Evolutionary conservation across 345 rosid genomes (phyloP).

Genomic region (Gossypium mustelinum): DNA sequence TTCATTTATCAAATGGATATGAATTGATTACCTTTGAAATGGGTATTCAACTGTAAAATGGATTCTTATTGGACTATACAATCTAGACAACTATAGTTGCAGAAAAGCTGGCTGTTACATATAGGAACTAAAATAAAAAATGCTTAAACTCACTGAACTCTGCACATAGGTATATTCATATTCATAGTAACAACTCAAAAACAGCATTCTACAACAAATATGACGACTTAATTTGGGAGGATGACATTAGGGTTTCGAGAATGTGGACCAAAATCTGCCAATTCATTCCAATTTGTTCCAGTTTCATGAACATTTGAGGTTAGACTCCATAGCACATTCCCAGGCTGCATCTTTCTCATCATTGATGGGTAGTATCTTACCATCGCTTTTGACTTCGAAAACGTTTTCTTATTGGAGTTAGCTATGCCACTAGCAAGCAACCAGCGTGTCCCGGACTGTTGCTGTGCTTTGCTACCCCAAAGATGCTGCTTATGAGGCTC

Average conservation of each 20-base stretch:
- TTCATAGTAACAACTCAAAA: neutral
- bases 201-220: conserved; percentile 4
- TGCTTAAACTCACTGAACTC: neutral
- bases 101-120: neutral
- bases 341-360: conserved; percentile 20
- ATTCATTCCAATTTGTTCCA: conserved; percentile 29
- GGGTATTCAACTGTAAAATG: neutral
- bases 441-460: conserved; percentile 61
- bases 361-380: conserved; percentile 27
- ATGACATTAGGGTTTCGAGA: conserved; percentile 52
- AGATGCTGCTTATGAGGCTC: conserved; percentile 34
- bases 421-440: conserved; percentile 52
- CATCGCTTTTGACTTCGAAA: conserved; percentile 40
- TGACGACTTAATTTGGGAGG: conserved; percentile 29
- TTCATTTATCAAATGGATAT: conserved; percentile 1
- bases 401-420: conserved; percentile 34
- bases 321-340: conserved; percentile 64
- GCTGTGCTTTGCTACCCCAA: conserved; percentile 51
- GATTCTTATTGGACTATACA: conserved; percentile 9
- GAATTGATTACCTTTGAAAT: conserved; percentile 10
- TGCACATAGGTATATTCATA: neutral
- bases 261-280: conserved; percentile 27
- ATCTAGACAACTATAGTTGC: neutral
- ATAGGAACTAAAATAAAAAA: neutral
- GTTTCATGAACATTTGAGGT: conserved; percentile 24